phyloP scores from a whole-genome alignment of 495 filamentous ascomycete genomes.

The Aspergillus conjunctus region DNA sequence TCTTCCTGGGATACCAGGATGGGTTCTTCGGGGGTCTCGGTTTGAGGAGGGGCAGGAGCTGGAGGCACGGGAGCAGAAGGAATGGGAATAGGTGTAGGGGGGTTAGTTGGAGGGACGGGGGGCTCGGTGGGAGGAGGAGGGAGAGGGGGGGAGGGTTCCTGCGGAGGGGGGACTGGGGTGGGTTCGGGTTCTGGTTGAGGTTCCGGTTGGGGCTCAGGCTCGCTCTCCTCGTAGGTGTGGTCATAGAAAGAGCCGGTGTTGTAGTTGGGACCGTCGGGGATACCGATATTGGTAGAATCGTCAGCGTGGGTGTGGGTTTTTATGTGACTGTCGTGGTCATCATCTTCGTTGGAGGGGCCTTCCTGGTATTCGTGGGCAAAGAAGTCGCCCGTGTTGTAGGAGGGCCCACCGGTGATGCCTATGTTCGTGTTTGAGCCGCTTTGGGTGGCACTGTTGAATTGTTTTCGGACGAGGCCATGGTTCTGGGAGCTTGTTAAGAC shows the following conservation, averaged over 20 bases:
- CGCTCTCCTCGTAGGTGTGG: conserved; percentile 25
- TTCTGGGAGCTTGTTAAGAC: conserved; percentile 4
- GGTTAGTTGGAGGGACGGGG: conserved; percentile 10
- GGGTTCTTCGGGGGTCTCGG: conserved; percentile 6
- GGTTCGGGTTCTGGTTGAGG: conserved; percentile 14
- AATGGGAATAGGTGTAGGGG: conserved; percentile 23
- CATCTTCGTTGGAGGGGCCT: conserved; percentile 11
- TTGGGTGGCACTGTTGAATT: conserved; percentile 32
- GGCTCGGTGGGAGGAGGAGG: conserved; percentile 16
- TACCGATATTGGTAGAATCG: conserved; percentile 28
- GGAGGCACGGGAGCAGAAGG: conserved; percentile 17
- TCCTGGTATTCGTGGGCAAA: conserved; percentile 24
- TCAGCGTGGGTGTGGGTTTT: conserved; percentile 26
- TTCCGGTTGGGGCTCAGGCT: conserved; percentile 28
- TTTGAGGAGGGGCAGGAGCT: conserved; percentile 17
- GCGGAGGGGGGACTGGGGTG: conserved; percentile 13
- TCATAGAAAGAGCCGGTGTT: conserved; percentile 27
- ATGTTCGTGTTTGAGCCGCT: conserved; percentile 32
- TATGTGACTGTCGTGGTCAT: conserved; percentile 10
- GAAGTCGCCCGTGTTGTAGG: conserved; percentile 23
- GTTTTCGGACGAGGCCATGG: conserved; percentile 17
- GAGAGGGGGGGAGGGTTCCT: conserved; percentile 19
- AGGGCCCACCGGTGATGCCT: conserved; percentile 35
- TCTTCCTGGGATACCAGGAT: background rate
- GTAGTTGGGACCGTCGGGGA: conserved; percentile 36